Evolutionary conservation across 805 yeast genomes (phyloP).

Genomic region (Ogataea methylovora): DNA sequence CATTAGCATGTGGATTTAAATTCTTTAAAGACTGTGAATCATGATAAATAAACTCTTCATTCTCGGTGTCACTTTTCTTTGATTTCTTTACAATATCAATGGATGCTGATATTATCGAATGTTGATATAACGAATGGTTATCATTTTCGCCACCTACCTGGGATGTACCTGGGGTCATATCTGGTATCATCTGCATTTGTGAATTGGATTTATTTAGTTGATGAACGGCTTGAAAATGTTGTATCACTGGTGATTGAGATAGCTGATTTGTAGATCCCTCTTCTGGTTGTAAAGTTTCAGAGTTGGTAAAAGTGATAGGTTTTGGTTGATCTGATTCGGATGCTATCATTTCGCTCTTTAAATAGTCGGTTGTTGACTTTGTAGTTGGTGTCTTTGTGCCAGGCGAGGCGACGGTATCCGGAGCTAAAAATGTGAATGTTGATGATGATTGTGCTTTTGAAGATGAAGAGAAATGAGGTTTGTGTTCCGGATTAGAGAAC

Average conservation of each 20-base stretch:
- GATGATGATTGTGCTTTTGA: not conserved
- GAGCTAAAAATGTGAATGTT: no score
- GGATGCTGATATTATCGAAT: slow-evolving; percentile 14
- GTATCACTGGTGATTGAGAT: not conserved
- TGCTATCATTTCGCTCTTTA: slow-evolving; percentile 9
- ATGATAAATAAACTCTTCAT: slow-evolving; percentile 22
- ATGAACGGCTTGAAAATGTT: not conserved
- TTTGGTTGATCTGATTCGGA: not conserved
- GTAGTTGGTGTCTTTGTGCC: not conserved
- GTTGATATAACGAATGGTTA: slow-evolving; percentile 15
- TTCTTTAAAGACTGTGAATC: slow-evolving; percentile 4
- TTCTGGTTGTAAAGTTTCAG: not conserved
- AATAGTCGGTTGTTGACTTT: not conserved
- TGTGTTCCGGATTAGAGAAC: no score
- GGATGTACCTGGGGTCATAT: no score
- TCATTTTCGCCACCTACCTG: slow-evolving; percentile 12
- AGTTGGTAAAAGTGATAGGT: not conserved
- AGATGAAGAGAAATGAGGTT: no score
- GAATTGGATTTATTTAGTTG: no score
- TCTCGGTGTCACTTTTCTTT: slow-evolving; percentile 4
- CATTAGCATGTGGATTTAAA: not conserved
- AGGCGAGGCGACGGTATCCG: no score
- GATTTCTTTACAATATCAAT: not conserved
- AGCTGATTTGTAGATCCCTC: not conserved
- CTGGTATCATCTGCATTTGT: no score